Percentiles rank a stretch among this genome's conserved stretches.
These are phyloP conservation scores for Stereum hirsutum DNA, from an alignment of 1,284 basidiomycete genomes.

Conservation along the genomic window DNA sequence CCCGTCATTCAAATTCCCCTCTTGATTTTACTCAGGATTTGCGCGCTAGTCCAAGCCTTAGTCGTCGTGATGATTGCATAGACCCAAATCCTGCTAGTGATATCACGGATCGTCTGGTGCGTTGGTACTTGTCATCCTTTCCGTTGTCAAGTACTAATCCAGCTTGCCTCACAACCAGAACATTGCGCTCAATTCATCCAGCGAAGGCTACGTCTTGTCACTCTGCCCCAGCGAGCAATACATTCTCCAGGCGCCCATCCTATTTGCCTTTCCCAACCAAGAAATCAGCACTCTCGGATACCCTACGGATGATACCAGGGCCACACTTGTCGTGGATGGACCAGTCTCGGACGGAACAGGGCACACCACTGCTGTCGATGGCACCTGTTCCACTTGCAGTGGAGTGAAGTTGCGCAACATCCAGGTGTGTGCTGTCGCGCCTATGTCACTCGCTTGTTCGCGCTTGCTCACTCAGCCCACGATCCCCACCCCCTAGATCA, in stretches of 20 bases:
- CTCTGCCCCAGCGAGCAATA: slow-evolving; percentile 62
- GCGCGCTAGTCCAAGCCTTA: too few species aligned
- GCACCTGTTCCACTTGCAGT: slow-evolving; percentile 45
- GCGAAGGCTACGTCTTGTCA: slow-evolving; percentile 50
- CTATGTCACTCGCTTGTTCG: background rate
- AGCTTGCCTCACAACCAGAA: too few species aligned
- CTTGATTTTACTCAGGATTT: too few species aligned
- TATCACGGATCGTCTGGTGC: slow-evolving; percentile 60
- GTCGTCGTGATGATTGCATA: slow-evolving; percentile 34
- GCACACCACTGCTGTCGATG: slow-evolving; percentile 66
- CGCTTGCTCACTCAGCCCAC: background rate
- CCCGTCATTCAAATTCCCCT: too few species aligned
- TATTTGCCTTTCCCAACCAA: slow-evolving; percentile 56
- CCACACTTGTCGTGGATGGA: slow-evolving; percentile 50
- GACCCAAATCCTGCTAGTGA: slow-evolving; percentile 50
- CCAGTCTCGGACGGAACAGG: slow-evolving; percentile 41
- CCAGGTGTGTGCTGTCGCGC: slow-evolving; percentile 43
- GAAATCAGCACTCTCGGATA: slow-evolving; percentile 76
- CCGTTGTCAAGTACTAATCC: too few species aligned
- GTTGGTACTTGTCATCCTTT: too few species aligned
- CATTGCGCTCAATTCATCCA: slow-evolving; percentile 51
- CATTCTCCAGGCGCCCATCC: slow-evolving; percentile 50
- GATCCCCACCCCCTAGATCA: slow-evolving; percentile 33
- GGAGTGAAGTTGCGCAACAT: slow-evolving; percentile 60
- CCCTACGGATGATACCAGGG: slow-evolving; percentile 47